A percentile compares a stretch with the other conserved stretches of the same genome.
These are phyloP conservation scores for Candida wancherniae DNA, from an alignment of 805 yeast species.

Conservation along the genomic window DNA sequence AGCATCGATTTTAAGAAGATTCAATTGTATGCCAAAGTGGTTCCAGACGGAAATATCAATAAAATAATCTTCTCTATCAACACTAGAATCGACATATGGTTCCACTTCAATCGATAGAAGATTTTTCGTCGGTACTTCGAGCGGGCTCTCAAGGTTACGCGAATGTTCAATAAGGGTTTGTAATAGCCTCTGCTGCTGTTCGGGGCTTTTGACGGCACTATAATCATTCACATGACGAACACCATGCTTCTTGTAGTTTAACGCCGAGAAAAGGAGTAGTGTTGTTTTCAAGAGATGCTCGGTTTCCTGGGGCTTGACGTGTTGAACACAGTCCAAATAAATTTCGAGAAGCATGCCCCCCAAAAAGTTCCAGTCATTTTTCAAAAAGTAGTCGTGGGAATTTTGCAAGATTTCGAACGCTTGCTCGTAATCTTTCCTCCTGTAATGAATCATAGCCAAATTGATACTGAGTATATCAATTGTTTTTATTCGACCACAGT, in stretches of 20 bases:
- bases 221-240: conserved; percentile 30
- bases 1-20: conserved; percentile 20
- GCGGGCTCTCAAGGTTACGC: neutral
- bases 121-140: conserved; percentile 27
- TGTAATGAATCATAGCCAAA: conserved; percentile 65
- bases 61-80: conserved; percentile 29
- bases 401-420: conserved; percentile 62
- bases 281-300: conserved; percentile 35
- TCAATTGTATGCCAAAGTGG: conserved; percentile 20
- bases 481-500: conserved; percentile 53
- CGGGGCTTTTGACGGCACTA: conserved; percentile 16
- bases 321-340: conserved; percentile 64
- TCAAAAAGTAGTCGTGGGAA: conserved; percentile 62
- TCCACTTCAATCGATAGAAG: conserved; percentile 33
- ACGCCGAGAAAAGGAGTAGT: conserved; percentile 35
- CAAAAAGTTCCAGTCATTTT: conserved; percentile 70
- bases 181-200: conserved; percentile 10
- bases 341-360: conserved; percentile 62
- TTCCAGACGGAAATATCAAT: conserved; percentile 33
- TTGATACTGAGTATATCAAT: conserved; percentile 75
- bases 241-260: conserved; percentile 20
- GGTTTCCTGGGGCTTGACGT: conserved; percentile 23
- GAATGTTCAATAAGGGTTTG: conserved; percentile 4
- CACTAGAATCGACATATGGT: conserved; percentile 32
- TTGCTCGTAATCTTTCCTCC: conserved; percentile 48